Base-by-base conservation (phyloP, 2,329 filamentous ascomycete genomes). In the Hypocrella siamensis region DNA sequence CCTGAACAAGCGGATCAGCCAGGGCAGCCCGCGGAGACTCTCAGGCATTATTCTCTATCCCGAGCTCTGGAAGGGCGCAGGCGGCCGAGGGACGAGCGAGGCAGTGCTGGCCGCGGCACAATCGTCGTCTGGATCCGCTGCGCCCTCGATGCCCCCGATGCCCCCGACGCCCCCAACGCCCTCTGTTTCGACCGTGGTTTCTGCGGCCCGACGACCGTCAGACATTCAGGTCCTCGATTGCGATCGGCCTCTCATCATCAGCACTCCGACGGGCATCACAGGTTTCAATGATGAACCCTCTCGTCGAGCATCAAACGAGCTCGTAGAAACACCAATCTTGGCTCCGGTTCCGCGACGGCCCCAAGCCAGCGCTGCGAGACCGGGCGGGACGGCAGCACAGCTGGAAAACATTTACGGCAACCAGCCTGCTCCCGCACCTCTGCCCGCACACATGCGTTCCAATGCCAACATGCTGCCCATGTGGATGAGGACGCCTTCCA, bases 181-280 rank as follows among this genome's bases (percentile, higher is more conserved):
- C n/a, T n/a, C n/a, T n/a, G n/a, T n/a, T n/a, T n/a, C 7, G 7
- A 16, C 27, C 15, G 9, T 25, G 21, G 21, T 16, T 5, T 27
- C 31, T 27, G 9, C n/a, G 10, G 25, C 25, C 9, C 28, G 28
- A 6, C 28, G 28, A 18, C 24, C 11, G 18, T 19, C 27, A 5
- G 31, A 30, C 16, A 19, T 31, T 3, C 38, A 32, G 53, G 38
- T 37, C 10, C 31, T 39, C 2, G 42, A 48, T 14, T 43, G 64
- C 17, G 67, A 72, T 24, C 61, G 64, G 32, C 68, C 70, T 4
- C 54, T 74, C 17, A 74, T 74, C 33, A 72, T 75, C 46, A 74
- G 69, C 47, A 74, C 70, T 4, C 69, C 69, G 1, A 60, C 52
- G 8, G 70, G 70, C 12, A 58, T 73, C 7, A 53, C 58, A 0